Evolutionary conservation across 257 asterid species (phyloP), one percentile per base, ranked within the genome.

Genomic region (Solanum bulbocastanum): DNA sequence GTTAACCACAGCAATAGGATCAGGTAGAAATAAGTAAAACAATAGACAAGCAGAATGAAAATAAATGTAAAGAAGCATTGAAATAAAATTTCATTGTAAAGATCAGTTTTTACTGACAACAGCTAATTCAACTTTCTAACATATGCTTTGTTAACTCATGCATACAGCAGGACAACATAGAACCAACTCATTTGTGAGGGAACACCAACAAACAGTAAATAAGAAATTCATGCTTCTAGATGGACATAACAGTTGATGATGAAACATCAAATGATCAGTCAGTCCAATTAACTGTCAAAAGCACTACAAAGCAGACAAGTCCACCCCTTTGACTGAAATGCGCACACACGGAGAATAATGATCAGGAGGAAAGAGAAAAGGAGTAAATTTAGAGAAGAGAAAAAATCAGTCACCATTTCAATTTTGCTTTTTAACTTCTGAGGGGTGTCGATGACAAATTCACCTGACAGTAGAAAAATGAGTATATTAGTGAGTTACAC

Each of bases 381-480:
- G 30, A 81, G n/a, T 33, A 22, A 83, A 40, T 72, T 25, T 30
- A 87, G 81, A 9, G 72, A 56, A 52, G 58, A 87, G 79, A 90
- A 89, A 88, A 87, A 27, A 85, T 68, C 88, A 87, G 71, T 93
- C 88, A 96, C 99, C 98, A 96, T 94, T 93, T 96, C 98, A 88
- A 96, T 66, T 92, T 95, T 96, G 90, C 78, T 75, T 93, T 96
- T 96, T 71, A 96, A 92, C 94, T 94, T 95, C 87, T 94, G 98
- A 89, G 98, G 97, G 88, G 98, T 96, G 90, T 96, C 98, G 73
- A 96, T 96, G 88, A 91, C 91, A 93, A 96, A 95, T 86, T 95
- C 92, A 88, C 97, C 99, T 96, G 96, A 18, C 69, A 82, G 30
- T 49, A 79, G 25, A 40, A 88, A 87, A 92, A 90, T 68, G 83